A percentile compares a stretch with the other conserved stretches of the same genome.
phyloP scores from a whole-genome alignment of 2,329 filamentous ascomycete species.

The Sporothrix mexicana region DNA sequence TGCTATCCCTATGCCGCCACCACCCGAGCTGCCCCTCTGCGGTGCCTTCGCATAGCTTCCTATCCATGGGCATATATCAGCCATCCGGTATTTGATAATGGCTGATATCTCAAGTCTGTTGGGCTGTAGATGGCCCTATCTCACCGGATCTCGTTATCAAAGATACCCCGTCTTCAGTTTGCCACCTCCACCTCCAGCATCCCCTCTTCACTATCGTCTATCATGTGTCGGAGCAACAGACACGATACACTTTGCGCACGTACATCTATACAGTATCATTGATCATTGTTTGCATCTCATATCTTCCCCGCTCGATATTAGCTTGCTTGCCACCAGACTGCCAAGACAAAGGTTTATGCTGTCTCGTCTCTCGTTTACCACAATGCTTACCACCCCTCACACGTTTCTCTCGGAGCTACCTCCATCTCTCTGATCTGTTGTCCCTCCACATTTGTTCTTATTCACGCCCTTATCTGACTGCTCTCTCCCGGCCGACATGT shows the following conservation, averaged over 20 bases:
- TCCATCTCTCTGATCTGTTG: too few relatives aligned
- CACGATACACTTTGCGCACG: too few relatives aligned
- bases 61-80: not conserved
- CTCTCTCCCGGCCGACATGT: not conserved
- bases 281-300: not conserved
- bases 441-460: too few relatives aligned
- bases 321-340: not conserved
- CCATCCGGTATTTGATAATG: not conserved
- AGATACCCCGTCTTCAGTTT: not conserved
- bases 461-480: not conserved
- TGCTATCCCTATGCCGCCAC: not conserved
- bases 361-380: not conserved
- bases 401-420: too few relatives aligned
- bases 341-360: not conserved
- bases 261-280: too few relatives aligned
- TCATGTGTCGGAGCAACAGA: not conserved
- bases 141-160: not conserved
- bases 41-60: not conserved
- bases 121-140: constrained; percentile 1
- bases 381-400: not conserved
- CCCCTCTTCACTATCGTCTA: constrained; percentile 6
- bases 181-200: not conserved
- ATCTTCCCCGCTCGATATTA: not conserved
- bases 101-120: not conserved
- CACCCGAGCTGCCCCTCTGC: not conserved